phyloP scores from a whole-genome alignment of 257 asterid genomes.

The Nyctanthes arbortristis region DNA sequence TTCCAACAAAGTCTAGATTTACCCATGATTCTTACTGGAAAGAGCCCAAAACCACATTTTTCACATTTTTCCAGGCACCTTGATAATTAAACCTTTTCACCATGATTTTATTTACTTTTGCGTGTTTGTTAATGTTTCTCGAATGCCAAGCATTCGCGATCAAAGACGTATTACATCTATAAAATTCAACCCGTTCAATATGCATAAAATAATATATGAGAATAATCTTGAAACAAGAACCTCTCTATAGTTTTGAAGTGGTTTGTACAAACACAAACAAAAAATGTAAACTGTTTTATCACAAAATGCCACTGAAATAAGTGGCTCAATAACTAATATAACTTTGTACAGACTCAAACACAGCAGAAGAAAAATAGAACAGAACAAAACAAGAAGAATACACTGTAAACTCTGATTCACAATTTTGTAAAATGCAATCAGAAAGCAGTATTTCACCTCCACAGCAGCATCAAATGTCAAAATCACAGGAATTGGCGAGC shows the following conservation, averaged over 20 bases:
- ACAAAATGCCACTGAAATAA: not conserved
- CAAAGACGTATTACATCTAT: constrained; percentile 9
- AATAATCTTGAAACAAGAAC: constrained; percentile 1
- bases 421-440: constrained; percentile 19
- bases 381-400: not conserved
- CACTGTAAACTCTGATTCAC: constrained; percentile 11
- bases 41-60: not conserved
- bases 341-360: constrained; percentile 7
- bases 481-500: constrained; percentile 84
- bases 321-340: not conserved
- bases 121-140: not conserved
- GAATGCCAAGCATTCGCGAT: constrained; percentile 5
- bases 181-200: constrained; percentile 4
- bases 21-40: constrained; percentile 5
- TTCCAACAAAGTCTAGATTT: not conserved
- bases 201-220: not conserved
- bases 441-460: constrained; percentile 58
- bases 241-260: constrained; percentile 13
- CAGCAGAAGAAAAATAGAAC: constrained; percentile 7
- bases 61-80: not conserved
- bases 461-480: constrained; percentile 93
- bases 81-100: not conserved
- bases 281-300: not conserved
- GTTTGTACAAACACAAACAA: not conserved
- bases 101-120: constrained; percentile 6